phyloP scores from a whole-genome alignment of 2,329 filamentous ascomycete species.

The Colletotrichum tabaci region DNA sequence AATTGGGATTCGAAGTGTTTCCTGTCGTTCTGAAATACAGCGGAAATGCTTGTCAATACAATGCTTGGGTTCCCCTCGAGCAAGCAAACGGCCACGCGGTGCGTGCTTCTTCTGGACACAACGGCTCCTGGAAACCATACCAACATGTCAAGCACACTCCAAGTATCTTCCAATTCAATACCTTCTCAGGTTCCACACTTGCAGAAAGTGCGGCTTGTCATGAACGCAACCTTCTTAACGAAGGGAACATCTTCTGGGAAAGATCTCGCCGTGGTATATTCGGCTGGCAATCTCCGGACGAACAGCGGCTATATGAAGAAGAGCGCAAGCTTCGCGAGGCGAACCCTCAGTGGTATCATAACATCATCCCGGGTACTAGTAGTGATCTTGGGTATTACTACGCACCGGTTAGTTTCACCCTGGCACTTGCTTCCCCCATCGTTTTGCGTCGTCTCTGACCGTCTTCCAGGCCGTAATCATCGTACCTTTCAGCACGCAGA shows the following conservation, averaged over 20 bases:
- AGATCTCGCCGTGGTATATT: slow-evolving; percentile 33
- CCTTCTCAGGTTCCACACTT: slow-evolving; percentile 1
- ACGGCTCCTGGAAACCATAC: slow-evolving; percentile 27
- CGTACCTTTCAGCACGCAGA: slow-evolving; percentile 22
- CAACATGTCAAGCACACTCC: slow-evolving; percentile 34
- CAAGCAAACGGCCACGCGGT: not conserved
- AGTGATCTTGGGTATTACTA: slow-evolving; percentile 19
- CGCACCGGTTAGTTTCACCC: slow-evolving; percentile 25
- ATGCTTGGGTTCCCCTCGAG: slow-evolving; percentile 9
- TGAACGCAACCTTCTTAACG: slow-evolving; percentile 27
- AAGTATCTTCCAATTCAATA: slow-evolving; percentile 17
- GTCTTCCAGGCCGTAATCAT: slow-evolving; percentile 26
- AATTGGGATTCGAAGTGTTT: slow-evolving; percentile 34
- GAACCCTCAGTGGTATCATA: slow-evolving; percentile 34
- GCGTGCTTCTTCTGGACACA: not conserved
- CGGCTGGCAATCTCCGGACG: slow-evolving; percentile 16
- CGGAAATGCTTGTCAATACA: slow-evolving; percentile 25
- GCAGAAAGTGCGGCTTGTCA: slow-evolving; percentile 21
- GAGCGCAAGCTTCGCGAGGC: slow-evolving; percentile 24
- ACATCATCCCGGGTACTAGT: slow-evolving; percentile 31
- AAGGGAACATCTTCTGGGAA: slow-evolving; percentile 31
- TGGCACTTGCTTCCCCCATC: not conserved
- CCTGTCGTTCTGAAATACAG: slow-evolving; percentile 36
- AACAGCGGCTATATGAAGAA: slow-evolving; percentile 20
- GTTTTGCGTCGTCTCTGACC: slow-evolving; percentile 3